Evolutionary conservation across 495 filamentous ascomycete genomes (phyloP), one percentile per base, ranked within the genome.

Genomic region (Aspergillus bertholletiae): DNA sequence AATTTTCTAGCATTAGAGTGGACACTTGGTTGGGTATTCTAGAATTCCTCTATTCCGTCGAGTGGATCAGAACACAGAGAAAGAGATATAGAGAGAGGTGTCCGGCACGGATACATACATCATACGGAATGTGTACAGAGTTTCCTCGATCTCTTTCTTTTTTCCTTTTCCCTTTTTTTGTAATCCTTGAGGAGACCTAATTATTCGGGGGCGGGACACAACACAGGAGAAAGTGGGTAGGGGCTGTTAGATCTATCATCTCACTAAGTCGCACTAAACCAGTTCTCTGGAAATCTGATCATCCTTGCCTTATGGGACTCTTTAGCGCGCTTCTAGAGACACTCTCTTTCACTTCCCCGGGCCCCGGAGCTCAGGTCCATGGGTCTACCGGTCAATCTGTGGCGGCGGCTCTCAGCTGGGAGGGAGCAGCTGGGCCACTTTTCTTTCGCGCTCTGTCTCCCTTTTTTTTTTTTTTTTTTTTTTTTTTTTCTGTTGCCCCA

Each of bases 231-330:
- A 55, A 62, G 63, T 61, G 57, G 51, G 64, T 49, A 58, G 46
- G 53, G 35, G 61, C 53, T 58, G 60, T 67, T 64, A 74, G 72
- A 75, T 75, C 72, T 74, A 75, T 75, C 70, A 73, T 71, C 71
- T 72, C 63, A 69, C 66, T 68, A 69, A 67, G 53, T 63, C 60
- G 44, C 68, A 70, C 72, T 71, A 70, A 70, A 69, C 69, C 72
- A 75, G 57, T 65, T 53, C 55, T 68, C 63, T 68, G 69, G 69
- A 67, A 66, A 69, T 61, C 58, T 55, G 68, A 73, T 73, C 67
- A 66, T 65, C 63, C 62, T 63, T 64, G 50, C 68, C 65, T 69
- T 68, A 71, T 60, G 61, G 61, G 62, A 61, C 56, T 61, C 51
- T 55, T 70, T 74, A 73, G 72, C 68, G 64, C 62, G 58, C 53